A percentile compares a stretch with the other conserved stretches of the same genome.
These are phyloP conservation scores for Cochlearia excelsa DNA, from an alignment of 345 rosid species.

Conservation along the genomic window DNA sequence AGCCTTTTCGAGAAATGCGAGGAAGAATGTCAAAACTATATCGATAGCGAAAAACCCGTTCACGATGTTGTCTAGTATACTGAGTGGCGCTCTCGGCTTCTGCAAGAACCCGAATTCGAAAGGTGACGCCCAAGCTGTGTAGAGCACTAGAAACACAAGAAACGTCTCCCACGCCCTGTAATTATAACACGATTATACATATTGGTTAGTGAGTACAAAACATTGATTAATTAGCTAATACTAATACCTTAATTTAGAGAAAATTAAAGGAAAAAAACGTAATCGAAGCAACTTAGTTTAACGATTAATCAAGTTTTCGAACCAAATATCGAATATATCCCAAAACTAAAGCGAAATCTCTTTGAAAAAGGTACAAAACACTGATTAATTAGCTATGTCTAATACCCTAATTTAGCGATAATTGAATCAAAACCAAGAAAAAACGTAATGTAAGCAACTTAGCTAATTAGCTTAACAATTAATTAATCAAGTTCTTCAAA, in stretches of 20 bases:
- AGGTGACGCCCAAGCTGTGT: conserved; percentile 90
- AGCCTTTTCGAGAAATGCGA: conserved; percentile 67
- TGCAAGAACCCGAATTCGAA: conserved; percentile 72
- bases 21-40: conserved; percentile 72
- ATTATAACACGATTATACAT: not conserved
- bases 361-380: no score
- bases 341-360: no score
- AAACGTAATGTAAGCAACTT: no score
- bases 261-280: no score
- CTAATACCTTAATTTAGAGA: no score
- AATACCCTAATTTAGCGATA: no score
- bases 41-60: conserved; percentile 65
- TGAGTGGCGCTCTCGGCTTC: conserved; percentile 46
- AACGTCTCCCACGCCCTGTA: conserved; percentile 69
- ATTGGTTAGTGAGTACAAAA: not conserved
- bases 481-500: no score
- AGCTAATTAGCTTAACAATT: no score
- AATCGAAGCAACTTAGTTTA: no score
- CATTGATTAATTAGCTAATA: no score
- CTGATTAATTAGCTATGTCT: no score
- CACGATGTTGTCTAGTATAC: conserved; percentile 55
- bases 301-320: not conserved
- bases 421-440: no score
- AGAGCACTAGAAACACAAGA: conserved; percentile 68
- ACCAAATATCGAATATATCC: not conserved